Conservation (phyloP, 768 basidiomycete genomes). For the Tricholoma terreum region DNA sequence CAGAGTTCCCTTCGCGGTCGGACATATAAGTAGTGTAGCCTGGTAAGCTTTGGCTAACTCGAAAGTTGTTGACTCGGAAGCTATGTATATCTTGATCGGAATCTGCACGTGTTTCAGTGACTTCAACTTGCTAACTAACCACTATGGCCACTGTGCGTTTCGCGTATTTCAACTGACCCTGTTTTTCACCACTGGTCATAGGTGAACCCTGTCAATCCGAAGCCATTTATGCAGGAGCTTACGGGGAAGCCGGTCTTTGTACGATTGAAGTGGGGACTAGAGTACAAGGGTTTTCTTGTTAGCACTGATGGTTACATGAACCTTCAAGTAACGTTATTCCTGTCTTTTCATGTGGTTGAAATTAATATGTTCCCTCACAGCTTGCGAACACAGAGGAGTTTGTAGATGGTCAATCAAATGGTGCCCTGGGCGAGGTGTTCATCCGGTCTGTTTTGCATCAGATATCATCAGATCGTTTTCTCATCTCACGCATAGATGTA, state of each 20-base stretch:
- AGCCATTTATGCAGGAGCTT: constrained; percentile 97
- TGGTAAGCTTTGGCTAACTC: not conserved
- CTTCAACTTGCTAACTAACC: constrained; percentile 44
- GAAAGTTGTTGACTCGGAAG: not conserved
- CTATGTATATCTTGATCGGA: too few relatives aligned
- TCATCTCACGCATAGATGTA: constrained; percentile 56
- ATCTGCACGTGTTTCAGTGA: constrained; percentile 37
- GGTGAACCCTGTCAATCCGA: constrained; percentile 96
- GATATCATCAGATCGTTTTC: constrained; percentile 2
- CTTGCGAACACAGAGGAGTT: constrained; percentile 99
- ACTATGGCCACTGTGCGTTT: constrained; percentile 60
- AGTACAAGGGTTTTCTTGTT: constrained; percentile 98
- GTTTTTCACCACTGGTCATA: constrained; percentile 22
- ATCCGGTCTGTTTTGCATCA: constrained; percentile 65
- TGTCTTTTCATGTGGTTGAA: not conserved
- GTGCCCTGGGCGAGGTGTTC: constrained; percentile 97
- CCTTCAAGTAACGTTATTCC: constrained; percentile 66
- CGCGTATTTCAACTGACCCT: constrained; percentile 5
- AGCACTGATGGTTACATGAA: constrained; percentile 99
- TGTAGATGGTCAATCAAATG: constrained; percentile 93
- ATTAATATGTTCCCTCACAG: constrained; percentile 37
- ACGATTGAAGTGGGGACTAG: constrained; percentile 96
- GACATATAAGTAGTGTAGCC: constrained; percentile 56
- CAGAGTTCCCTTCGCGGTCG: constrained; percentile 78
- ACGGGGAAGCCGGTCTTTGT: constrained; percentile 97